A percentile compares a stretch with the other conserved stretches of the same genome.
Evolutionary conservation across 2,329 filamentous ascomycete species (phyloP).

Genomic region (Fonsecaea pedrosoi): DNA sequence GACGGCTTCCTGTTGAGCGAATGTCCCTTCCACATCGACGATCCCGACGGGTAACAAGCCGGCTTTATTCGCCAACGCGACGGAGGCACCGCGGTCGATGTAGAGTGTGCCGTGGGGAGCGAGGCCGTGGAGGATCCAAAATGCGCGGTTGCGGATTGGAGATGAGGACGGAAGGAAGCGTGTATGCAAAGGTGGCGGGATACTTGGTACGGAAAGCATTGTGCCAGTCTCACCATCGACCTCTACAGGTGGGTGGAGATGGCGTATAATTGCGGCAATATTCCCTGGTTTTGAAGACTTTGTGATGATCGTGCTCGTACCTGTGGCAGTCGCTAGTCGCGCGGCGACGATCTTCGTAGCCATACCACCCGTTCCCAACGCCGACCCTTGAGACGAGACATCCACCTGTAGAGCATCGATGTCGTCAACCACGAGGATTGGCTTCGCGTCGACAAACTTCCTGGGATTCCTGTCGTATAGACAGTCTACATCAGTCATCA

Average conservation of each 20-base stretch:
- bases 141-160: slow-evolving; percentile 90
- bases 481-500: slow-evolving; percentile 99
- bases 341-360: slow-evolving; percentile 96
- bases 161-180: slow-evolving; percentile 85
- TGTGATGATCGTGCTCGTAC: slow-evolving; percentile 95
- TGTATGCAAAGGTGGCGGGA: slow-evolving; percentile 76
- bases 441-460: slow-evolving; percentile 79
- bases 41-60: slow-evolving; percentile 91
- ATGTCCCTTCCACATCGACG: slow-evolving; percentile 83
- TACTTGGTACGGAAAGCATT: slow-evolving; percentile 43
- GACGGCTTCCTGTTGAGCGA: slow-evolving; percentile 91
- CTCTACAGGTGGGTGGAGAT: slow-evolving; percentile 68
- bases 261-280: slow-evolving; percentile 82
- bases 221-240: slow-evolving; percentile 32
- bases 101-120: slow-evolving; percentile 88
- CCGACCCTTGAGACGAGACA: slow-evolving; percentile 86
- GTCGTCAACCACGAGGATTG: slow-evolving; percentile 92
- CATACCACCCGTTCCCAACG: slow-evolving; percentile 94
- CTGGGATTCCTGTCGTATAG: slow-evolving; percentile 96
- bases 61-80: slow-evolving; percentile 80
- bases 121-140: slow-evolving; percentile 95
- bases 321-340: slow-evolving; percentile 87
- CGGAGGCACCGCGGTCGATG: slow-evolving; percentile 88
- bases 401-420: slow-evolving; percentile 83
- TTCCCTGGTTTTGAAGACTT: slow-evolving; percentile 93